phyloP scores from a whole-genome alignment of 495 filamentous ascomycete genomes.

The Penicillium cinerascens region DNA sequence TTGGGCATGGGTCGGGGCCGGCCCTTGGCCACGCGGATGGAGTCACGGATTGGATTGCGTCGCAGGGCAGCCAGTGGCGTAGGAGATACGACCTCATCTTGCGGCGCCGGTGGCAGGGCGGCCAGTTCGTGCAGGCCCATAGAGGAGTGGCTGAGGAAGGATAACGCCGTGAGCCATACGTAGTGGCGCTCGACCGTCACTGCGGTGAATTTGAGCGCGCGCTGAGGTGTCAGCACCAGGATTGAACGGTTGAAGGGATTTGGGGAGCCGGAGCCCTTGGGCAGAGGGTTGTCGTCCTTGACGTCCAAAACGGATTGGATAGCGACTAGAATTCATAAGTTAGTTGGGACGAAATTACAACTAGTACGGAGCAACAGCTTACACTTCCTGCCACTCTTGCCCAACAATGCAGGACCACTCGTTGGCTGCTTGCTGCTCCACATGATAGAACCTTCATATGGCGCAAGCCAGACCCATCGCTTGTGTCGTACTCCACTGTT shows the following conservation, averaged over 20 bases:
- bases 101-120: constrained; percentile 51
- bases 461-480: constrained; percentile 97
- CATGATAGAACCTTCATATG: constrained; percentile 91
- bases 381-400: constrained; percentile 95
- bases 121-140: constrained; percentile 67
- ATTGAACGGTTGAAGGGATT: constrained; percentile 88
- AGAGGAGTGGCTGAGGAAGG: constrained; percentile 85
- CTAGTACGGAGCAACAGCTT: constrained; percentile 39
- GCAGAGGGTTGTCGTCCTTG: constrained; percentile 86
- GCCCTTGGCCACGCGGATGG: constrained; percentile 83
- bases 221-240: constrained; percentile 85
- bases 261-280: constrained; percentile 58
- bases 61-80: constrained; percentile 45
- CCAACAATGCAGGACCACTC: constrained; percentile 80
- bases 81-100: constrained; percentile 41
- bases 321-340: constrained; percentile 53
- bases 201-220: constrained; percentile 94
- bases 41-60: constrained; percentile 75
- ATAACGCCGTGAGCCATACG: constrained; percentile 89
- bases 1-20: constrained; percentile 55
- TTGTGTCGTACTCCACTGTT: constrained; percentile 73
- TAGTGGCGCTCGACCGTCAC: constrained; percentile 81
- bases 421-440: constrained; percentile 98
- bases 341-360: constrained; percentile 12
- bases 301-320: constrained; percentile 98